Evolutionary conservation across 2,329 filamentous ascomycete species (phyloP).

Genomic region (Fusarium virguliforme): DNA sequence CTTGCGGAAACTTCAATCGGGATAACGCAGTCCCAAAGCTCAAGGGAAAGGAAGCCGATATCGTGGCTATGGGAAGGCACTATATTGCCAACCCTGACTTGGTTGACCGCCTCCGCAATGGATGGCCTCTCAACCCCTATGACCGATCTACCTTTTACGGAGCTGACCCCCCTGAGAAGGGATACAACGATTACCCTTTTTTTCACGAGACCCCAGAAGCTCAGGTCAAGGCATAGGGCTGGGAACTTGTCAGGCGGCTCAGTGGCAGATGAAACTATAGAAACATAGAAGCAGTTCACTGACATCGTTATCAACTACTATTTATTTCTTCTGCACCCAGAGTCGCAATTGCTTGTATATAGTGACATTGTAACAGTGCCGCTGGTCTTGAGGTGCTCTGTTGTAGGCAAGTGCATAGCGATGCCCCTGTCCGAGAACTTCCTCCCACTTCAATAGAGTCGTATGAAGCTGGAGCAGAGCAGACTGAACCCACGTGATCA

Average conservation of each 20-base stretch:
- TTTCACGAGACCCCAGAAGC: constrained; percentile 9
- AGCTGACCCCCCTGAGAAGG: constrained; percentile 41
- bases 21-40: constrained; percentile 59
- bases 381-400: too few species aligned
- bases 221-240: constrained; percentile 12
- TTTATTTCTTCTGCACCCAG: too few species aligned
- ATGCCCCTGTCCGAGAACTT: too few species aligned
- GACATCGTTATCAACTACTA: neutral
- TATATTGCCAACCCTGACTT: constrained; percentile 57
- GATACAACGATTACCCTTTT: constrained; percentile 53
- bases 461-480: too few species aligned
- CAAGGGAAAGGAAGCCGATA: constrained; percentile 53
- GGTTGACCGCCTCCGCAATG: constrained; percentile 57
- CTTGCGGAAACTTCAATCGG: constrained; percentile 65
- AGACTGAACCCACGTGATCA: too few species aligned
- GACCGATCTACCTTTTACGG: constrained; percentile 60
- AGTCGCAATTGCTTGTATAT: too few species aligned
- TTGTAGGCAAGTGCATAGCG: too few species aligned
- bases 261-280: neutral
- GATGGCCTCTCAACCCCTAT: constrained; percentile 57
- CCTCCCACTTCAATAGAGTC: too few species aligned
- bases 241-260: neutral
- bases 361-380: too few species aligned
- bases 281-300: constrained; percentile 7
- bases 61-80: constrained; percentile 53